Evolutionary conservation across 768 basidiomycete species (phyloP), one percentile per base, ranked within the genome.

Genomic region (Lentinula lateritia): DNA sequence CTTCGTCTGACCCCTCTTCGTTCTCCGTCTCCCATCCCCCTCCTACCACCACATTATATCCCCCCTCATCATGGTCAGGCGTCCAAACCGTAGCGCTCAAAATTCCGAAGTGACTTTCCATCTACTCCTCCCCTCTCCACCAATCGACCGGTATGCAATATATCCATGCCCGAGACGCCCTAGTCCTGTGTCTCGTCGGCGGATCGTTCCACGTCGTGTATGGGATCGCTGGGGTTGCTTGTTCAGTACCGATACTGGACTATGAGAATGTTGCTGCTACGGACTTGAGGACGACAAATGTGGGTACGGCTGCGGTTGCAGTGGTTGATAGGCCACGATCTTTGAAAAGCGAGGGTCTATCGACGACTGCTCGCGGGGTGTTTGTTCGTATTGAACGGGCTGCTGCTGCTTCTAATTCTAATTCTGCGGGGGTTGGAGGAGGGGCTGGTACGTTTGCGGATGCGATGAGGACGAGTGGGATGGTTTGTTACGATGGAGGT

Each of bases 181-280:
- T 90, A 36, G 60, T 90, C 18, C 63, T 91, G 41, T 76, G 84
- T 3, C 76, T 92, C 16, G 78, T 80, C 41, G 91, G 93, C 64
- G 92, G 91, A 0, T 86, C 88, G 7, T 79, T 90, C 66, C 85
- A 89, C 67, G 80, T 80, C 53, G 69, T 92, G 59, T 78, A 83
- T 65, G 71, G 76, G 57, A 20, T 91, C 34, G 80, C 82, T 23
- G 45, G 58, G 3, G 64, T 62, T 6, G 74, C 46, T 20, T 20
- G 23, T 48, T 23, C 46, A 20, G 46, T 78, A 32, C 88, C 86
- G 6, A 70, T 73, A 8, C 78, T 80, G 73, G 63, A 58, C 34
- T 36, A 20, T 18, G 67, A 75, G 42, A 62, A 68, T 18, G 58
- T 63, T 50, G 63, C 62, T 39, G 64, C 69, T 35, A 66, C 58